These are phyloP conservation scores for Arthroderma uncinatum DNA, from an alignment of 2,329 filamentous ascomycete species.

Conservation along the genomic window DNA sequence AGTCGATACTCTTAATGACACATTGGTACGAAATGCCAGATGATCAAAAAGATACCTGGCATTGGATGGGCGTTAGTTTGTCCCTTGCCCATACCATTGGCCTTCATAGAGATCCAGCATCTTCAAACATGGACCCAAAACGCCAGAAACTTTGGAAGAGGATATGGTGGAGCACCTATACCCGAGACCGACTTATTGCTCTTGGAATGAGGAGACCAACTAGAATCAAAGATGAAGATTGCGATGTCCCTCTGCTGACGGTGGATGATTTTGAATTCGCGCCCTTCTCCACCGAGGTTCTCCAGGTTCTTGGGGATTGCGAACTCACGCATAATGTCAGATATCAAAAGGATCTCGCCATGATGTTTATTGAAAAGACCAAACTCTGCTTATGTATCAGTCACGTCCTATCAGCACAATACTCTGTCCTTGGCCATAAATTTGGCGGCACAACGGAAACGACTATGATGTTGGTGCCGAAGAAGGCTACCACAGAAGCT, in stretches of 20 bases:
- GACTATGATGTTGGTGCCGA: conserved; percentile 82
- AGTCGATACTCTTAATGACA: conserved; percentile 81
- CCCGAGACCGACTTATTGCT: conserved; percentile 84
- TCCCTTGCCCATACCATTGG: conserved; percentile 90
- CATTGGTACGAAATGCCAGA: conserved; percentile 97
- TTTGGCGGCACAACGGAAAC: conserved; percentile 59
- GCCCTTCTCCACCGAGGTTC: conserved; percentile 54
- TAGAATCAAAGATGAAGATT: conserved; percentile 84
- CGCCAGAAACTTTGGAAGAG: conserved; percentile 83
- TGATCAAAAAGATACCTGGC: conserved; percentile 96
- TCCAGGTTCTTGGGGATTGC: conserved; percentile 59
- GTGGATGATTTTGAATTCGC: conserved; percentile 75
- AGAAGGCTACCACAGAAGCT: conserved; percentile 72
- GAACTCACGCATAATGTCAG: conserved; percentile 56
- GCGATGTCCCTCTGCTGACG: conserved; percentile 81
- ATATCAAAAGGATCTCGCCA: conserved; percentile 67
- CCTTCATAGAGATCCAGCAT: conserved; percentile 72
- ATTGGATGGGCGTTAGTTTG: conserved; percentile 95
- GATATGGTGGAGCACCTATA: conserved; percentile 97
- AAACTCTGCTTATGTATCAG: conserved; percentile 83
- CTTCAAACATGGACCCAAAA: conserved; percentile 60
- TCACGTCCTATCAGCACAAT: conserved; percentile 79
- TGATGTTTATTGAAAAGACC: conserved; percentile 85
- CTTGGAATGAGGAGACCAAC: conserved; percentile 89
- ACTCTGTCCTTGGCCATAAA: conserved; percentile 78